Conservation (phyloP, 2,329 filamentous ascomycete species). For the Colletotrichum cordylinicola region DNA sequence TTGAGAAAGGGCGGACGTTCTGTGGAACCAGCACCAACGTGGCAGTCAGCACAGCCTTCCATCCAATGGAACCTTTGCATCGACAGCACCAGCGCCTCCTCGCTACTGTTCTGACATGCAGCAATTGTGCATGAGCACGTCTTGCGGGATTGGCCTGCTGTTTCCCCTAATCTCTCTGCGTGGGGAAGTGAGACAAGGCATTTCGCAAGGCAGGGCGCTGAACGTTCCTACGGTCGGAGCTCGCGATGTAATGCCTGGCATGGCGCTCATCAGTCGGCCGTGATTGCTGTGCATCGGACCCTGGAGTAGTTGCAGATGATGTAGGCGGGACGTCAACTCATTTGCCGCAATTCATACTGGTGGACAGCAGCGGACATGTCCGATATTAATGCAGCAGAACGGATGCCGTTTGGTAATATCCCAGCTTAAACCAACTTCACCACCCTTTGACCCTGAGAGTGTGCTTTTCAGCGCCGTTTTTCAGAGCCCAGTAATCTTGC, state of each 20-base stretch:
- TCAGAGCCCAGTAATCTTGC: no score
- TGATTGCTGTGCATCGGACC: background rate
- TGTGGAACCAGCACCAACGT: background rate
- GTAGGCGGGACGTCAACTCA: background rate
- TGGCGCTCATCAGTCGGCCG: background rate
- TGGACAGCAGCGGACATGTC: background rate
- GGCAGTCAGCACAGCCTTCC: slow-evolving; percentile 20
- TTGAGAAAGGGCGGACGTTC: background rate
- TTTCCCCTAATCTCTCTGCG: background rate
- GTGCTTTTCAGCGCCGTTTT: no score
- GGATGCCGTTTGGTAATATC: background rate
- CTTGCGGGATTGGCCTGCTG: background rate
- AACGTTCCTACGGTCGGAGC: background rate
- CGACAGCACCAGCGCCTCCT: background rate
- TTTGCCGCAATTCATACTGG: background rate
- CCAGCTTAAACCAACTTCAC: background rate
- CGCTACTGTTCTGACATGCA: slow-evolving; percentile 15
- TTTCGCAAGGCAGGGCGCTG: slow-evolving; percentile 7
- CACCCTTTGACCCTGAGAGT: background rate
- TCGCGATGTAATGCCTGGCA: slow-evolving; percentile 7
- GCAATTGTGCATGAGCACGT: background rate
- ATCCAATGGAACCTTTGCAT: slow-evolving; percentile 9
- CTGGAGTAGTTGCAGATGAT: background rate
- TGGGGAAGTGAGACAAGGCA: background rate
- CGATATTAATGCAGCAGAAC: background rate